Percentiles rank a stretch among this genome's conserved stretches.
Conservation (phyloP, 2,329 filamentous ascomycete genomes). For the Aspergillus brunneoviolaceus region DNA sequence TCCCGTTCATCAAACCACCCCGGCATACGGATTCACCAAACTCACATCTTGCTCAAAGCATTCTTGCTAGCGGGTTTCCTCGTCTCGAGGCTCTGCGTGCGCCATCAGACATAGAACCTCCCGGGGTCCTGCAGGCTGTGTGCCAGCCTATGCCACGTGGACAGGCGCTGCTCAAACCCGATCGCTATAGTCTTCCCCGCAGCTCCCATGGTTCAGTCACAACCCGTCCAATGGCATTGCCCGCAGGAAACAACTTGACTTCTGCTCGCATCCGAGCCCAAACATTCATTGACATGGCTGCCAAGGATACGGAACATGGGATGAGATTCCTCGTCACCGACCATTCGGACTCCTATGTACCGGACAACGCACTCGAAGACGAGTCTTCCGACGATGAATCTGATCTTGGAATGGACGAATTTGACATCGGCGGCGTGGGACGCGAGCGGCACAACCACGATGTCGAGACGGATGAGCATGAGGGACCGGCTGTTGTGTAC, state of each 20-base stretch:
- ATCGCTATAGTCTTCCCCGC: constrained; percentile 42
- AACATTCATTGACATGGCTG: constrained; percentile 45
- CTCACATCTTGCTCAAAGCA: constrained; percentile 46
- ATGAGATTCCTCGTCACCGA: constrained; percentile 45
- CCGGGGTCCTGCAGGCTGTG: constrained; percentile 44
- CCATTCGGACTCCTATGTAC: constrained; percentile 39
- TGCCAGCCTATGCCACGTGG: constrained; percentile 42
- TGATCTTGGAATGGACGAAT: constrained; percentile 36
- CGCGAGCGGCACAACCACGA: constrained; percentile 24
- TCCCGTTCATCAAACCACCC: constrained; percentile 37
- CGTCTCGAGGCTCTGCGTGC: constrained; percentile 41
- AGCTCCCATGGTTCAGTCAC: constrained; percentile 45
- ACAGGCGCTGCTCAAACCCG: constrained; percentile 40
- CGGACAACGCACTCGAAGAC: constrained; percentile 33
- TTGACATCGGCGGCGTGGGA: constrained; percentile 28
- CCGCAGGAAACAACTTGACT: constrained; percentile 45
- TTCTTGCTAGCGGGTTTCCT: constrained; percentile 45
- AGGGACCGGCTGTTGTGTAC: constrained; percentile 38
- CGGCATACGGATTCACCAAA: constrained; percentile 40
- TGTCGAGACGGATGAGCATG: constrained; percentile 18
- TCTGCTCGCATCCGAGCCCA: constrained; percentile 47
- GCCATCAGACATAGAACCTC: constrained; percentile 46
- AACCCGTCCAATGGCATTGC: constrained; percentile 41
- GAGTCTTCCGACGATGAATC: constrained; percentile 30
- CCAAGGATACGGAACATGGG: constrained; percentile 41